Evolutionary conservation across 177 flowering plant genomes (phyloP).

Genomic region (Viscum album): DNA sequence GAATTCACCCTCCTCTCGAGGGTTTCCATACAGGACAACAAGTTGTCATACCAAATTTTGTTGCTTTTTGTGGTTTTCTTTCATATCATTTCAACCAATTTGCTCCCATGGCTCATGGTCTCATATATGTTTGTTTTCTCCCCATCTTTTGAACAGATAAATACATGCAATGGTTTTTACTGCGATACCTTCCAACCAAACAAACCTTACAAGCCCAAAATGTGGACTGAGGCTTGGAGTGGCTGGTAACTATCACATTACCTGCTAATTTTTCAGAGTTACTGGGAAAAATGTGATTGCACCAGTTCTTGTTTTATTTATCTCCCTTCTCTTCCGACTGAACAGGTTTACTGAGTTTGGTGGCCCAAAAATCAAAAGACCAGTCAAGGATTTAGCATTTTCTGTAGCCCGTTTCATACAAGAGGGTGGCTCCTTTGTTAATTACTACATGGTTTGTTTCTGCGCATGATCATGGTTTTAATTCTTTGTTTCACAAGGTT

Average conservation of each 20-base stretch:
- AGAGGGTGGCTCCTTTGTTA: slow-evolving; percentile 75
- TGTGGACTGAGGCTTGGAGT: slow-evolving; percentile 99
- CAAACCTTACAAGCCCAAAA: slow-evolving; percentile 79
- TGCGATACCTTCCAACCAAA: slow-evolving; percentile 76
- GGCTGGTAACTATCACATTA: slow-evolving; percentile 56
- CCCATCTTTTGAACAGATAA: slow-evolving; percentile 43
- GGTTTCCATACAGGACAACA: too few species aligned
- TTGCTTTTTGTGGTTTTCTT: too few species aligned
- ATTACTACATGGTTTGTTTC: slow-evolving; percentile 79
- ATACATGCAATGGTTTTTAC: slow-evolving; percentile 93
- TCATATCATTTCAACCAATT: too few species aligned
- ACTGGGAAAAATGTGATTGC: neutral
- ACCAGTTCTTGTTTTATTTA: neutral
- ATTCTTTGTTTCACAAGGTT: slow-evolving; percentile 3
- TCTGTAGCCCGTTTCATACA: slow-evolving; percentile 86
- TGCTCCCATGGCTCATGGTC: too few species aligned
- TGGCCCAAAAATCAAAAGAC: slow-evolving; percentile 52
- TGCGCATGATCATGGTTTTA: neutral
- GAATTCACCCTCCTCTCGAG: too few species aligned
- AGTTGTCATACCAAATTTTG: too few species aligned
- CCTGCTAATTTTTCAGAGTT: neutral
- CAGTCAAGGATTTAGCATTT: slow-evolving; percentile 88
- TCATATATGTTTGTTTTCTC: too few species aligned
- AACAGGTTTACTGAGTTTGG: slow-evolving; percentile 87
- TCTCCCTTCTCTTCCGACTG: neutral